Percentiles rank a stretch among this genome's conserved stretches.
Evolutionary conservation across 2,329 filamentous ascomycete species (phyloP).

Genomic region (Alternaria solani): DNA sequence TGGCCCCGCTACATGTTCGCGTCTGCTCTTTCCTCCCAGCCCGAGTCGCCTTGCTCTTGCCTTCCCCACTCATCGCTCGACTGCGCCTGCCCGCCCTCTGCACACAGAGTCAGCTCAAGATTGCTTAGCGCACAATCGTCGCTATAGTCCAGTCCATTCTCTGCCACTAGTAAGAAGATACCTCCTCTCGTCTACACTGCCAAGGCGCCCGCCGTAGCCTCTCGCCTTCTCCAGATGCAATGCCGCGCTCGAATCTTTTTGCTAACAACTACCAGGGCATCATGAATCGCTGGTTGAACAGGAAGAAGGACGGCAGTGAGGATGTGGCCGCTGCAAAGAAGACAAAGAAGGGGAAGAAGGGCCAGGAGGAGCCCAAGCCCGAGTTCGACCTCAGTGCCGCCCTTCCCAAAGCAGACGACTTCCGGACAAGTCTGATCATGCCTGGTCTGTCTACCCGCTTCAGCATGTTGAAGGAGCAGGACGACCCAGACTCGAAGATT

Average conservation of each 20-base stretch:
- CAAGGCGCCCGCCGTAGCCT: conserved; percentile 1
- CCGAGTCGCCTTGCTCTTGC: conserved; percentile 13
- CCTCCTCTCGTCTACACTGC: not conserved
- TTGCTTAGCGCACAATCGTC: conserved; percentile 5
- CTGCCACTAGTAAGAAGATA: conserved; percentile 26
- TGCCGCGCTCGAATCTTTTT: not conserved
- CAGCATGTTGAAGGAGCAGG: conserved; percentile 95
- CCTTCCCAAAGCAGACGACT: conserved; percentile 85
- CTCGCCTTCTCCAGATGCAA: conserved; percentile 12
- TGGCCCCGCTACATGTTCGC: conserved; percentile 38
- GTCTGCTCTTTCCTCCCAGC: conserved; percentile 24
- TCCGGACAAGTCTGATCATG: conserved; percentile 95
- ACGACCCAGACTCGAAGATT: conserved; percentile 86
- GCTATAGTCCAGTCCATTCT: conserved; percentile 1
- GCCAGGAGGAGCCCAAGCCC: conserved; percentile 63
- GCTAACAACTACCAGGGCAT: conserved; percentile 38
- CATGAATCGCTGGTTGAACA: conserved; percentile 82
- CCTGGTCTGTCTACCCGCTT: conserved; percentile 93
- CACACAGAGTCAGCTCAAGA: not conserved
- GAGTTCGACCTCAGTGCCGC: conserved; percentile 77
- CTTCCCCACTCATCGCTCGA: conserved; percentile 8
- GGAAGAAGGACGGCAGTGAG: conserved; percentile 66
- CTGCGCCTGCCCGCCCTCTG: conserved; percentile 18
- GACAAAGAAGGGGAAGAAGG: conserved; percentile 60
- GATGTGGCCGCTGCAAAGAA: conserved; percentile 40